Evolutionary conservation across 768 basidiomycete species (phyloP).

Genomic region (Strobilomyces confusus): DNA sequence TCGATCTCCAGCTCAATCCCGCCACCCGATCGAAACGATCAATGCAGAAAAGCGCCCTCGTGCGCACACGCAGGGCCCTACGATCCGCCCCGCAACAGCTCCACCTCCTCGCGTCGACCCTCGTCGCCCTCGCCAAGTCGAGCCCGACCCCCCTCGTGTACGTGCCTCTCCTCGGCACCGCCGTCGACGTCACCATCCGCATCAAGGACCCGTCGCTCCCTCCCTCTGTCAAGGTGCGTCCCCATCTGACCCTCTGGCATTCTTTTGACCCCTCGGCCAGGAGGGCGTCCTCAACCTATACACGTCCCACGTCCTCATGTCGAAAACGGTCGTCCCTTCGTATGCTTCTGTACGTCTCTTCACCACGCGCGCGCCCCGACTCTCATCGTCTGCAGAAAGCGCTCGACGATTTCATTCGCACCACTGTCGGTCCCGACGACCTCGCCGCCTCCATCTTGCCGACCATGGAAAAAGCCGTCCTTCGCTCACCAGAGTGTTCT

Average conservation of each 20-base stretch:
- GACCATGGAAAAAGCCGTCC: conserved; percentile 71
- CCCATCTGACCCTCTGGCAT: neutral
- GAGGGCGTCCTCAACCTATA: conserved; percentile 59
- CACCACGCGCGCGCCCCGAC: conserved; percentile 3
- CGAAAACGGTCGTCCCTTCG: conserved; percentile 55
- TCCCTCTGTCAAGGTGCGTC: conserved; percentile 43
- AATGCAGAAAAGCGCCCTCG: conserved; percentile 56
- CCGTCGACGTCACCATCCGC: conserved; percentile 66
- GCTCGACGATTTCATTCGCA: conserved; percentile 58
- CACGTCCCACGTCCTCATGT: conserved; percentile 56
- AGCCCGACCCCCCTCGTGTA: conserved; percentile 38
- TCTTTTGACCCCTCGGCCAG: conserved; percentile 34
- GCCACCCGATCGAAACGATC: conserved; percentile 52
- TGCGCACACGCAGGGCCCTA: conserved; percentile 61
- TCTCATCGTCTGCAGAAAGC: conserved; percentile 36
- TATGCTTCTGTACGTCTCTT: conserved; percentile 52
- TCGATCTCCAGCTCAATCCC: conserved; percentile 56
- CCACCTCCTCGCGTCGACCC: conserved; percentile 45
- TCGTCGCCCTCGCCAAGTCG: conserved; percentile 50
- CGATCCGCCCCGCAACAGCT: conserved; percentile 57
- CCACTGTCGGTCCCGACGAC: conserved; percentile 47
- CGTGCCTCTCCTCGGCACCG: conserved; percentile 59
- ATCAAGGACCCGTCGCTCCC: conserved; percentile 48
- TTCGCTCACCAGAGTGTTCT: conserved; percentile 78
- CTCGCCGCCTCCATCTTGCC: conserved; percentile 58